Percentiles rank a stretch among this genome's conserved stretches.
phyloP scores from a whole-genome alignment of 192 early-diverging fungal species.

The Backusella sp. region DNA sequence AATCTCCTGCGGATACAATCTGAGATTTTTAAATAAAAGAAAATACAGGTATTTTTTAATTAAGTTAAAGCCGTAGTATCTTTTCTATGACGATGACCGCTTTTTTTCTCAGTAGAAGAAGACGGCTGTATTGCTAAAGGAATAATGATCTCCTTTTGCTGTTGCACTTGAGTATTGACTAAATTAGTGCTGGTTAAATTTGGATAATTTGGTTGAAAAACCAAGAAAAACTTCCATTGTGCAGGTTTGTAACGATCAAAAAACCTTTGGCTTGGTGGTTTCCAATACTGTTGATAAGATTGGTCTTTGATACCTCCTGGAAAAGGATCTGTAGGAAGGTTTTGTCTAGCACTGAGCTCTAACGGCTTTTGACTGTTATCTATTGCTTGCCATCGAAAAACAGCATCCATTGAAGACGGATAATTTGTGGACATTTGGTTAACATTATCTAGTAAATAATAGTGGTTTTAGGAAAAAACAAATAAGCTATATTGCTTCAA shows the following conservation, averaged over 20 bases:
- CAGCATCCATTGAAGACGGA: not conserved
- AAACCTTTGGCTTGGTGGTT: not conserved
- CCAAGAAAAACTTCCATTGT: not conserved
- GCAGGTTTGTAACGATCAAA: not conserved
- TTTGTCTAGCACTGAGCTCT: not conserved
- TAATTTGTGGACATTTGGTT: not conserved
- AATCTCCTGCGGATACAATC: not conserved
- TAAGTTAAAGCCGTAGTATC: not conserved
- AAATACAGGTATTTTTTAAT: not conserved
- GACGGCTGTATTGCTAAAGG: not conserved
- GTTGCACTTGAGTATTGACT: not conserved
- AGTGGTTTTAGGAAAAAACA: not conserved
- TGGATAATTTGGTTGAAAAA: not conserved
- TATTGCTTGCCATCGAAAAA: slow-evolving; percentile 2
- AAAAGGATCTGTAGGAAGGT: not conserved
- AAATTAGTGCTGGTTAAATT: not conserved
- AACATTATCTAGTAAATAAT: not conserved
- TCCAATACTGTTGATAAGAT: not conserved
- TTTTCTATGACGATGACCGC: not conserved
- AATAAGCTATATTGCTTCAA: not conserved
- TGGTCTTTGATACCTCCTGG: not conserved
- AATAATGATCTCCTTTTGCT: not conserved
- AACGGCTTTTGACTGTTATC: not conserved
- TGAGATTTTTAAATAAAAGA: not conserved
- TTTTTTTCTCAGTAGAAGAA: not conserved